Evolutionary conservation across 2,329 filamentous ascomycete species (phyloP).

Genomic region (Ilyonectria mors-panacis): DNA sequence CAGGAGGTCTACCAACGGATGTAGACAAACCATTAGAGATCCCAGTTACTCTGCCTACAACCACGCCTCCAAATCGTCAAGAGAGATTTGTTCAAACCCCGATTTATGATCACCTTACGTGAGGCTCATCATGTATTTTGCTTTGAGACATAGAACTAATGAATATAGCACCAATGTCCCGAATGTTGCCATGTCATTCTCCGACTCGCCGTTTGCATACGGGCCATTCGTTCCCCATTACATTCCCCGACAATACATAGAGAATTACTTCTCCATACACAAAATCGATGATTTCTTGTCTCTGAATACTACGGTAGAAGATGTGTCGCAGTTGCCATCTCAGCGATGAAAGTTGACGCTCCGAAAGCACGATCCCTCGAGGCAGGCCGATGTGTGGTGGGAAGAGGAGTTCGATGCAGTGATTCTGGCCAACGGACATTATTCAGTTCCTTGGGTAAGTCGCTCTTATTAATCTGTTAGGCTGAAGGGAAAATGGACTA

Average conservation of each 20-base stretch:
- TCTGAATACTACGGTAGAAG: constrained; percentile 67
- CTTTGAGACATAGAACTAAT: neutral
- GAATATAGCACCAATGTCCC: constrained; percentile 67
- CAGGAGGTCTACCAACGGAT: constrained; percentile 61
- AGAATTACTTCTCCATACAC: constrained; percentile 68
- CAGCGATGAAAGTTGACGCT: constrained; percentile 64
- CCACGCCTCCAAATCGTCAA: constrained; percentile 60
- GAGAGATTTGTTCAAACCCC: constrained; percentile 64
- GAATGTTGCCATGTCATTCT: constrained; percentile 70
- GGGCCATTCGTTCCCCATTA: constrained; percentile 70
- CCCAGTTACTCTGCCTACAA: constrained; percentile 58
- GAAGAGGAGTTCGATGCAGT: constrained; percentile 64
- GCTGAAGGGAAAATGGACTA: neutral
- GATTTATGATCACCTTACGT: constrained; percentile 67
- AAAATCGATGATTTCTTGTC: constrained; percentile 61
- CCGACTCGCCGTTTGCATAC: constrained; percentile 67
- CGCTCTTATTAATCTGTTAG: accelerated
- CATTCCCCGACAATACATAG: constrained; percentile 69
- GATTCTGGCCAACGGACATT: constrained; percentile 61
- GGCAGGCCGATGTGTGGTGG: constrained; percentile 67
- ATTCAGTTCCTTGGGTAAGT: constrained; percentile 62
- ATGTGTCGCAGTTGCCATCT: constrained; percentile 55
- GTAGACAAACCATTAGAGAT: constrained; percentile 62
- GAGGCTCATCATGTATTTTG: constrained; percentile 36
- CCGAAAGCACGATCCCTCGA: constrained; percentile 60